Evolutionary conservation across 768 basidiomycete genomes (phyloP), one percentile per base, ranked within the genome.

Genomic region (Suillus fuscotomentosus): DNA sequence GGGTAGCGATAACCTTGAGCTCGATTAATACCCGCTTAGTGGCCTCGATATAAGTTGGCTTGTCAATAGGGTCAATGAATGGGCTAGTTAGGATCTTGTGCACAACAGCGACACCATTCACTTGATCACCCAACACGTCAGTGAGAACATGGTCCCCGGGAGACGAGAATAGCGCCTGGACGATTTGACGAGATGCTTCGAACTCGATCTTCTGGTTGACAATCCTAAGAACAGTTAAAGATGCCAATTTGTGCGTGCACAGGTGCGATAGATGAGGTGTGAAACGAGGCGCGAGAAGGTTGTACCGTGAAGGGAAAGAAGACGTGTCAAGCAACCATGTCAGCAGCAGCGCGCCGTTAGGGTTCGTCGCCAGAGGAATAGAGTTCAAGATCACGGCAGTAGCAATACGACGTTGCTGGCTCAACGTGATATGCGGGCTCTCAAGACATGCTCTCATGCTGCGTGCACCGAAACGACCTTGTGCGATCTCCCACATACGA

Each of bases 251-350:
- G 82, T 99, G 97, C 3, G 95, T 97, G 81, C 96, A 98, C 64
- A 99, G 84, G 76, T 99, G 96, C 3, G 95, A 95, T 45, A 99
- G 84, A 73, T 99, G 97, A 55, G 97, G 94, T 0, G 95, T 94
- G 78, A 99, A 97, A 57, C 97, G 93, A 54, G 95, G 95, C 1
- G 97, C 95, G 55, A 99, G 83, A 57, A 99, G 82, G 64, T 90
- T 89, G 81, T 97, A 99, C 51, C 97, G 87, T n/a, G 95, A 95
- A 2, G 94, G 93, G 82, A 99, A 93, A 67, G 88, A 88, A 54
- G 95, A 97, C 0, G 93, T 90, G 73, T 99, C 97, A 66, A 99
- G 86, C 54, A 99, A 84, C 97, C 97, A 99, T 14, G 96, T 99
- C 62, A 99, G 80, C 63, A 99, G 81, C 60, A 99, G 82, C 1